Evolutionary conservation across 139 green algal genomes (phyloP), one percentile per base, ranked within the genome.

Genomic region (Chlamydomonas eustigma): DNA sequence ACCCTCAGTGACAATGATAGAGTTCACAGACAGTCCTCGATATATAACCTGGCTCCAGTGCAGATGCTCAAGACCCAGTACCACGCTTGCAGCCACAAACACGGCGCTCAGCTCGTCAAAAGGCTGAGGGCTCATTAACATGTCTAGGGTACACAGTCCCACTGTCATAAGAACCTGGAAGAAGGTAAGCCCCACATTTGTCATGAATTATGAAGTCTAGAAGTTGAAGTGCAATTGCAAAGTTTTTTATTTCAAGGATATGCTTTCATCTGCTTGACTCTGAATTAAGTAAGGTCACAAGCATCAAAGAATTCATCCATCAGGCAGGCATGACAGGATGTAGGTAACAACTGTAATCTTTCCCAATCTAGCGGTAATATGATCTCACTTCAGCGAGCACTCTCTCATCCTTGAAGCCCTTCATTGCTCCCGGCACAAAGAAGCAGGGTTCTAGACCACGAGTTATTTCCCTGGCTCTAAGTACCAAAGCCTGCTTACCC

Each of bases 61-160:
- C 33, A 92, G 76, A 78, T 91, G 83, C 75, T 86, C 80, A 73
- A 94, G 84, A 1, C 80, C 88, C 35, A 92, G 67, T 38, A 91
- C 37, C 35, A 88, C 76, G 58, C 50, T 82, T 28, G 86, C 87
- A 22, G 82, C 81, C 18, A 91, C 78, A 74, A 88, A 90, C 12
- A 78, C 63, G 33, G 78, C 80, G 8, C 69, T 78, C 2, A 64
- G 36, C 71, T 89, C 83, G 66, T 90, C 86, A 8, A 90, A 64
- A 1, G 77, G 79, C 8, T 73, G 38, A 0, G 51, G 73, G 12
- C 24, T 35, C 70, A 90, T 69, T 22, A 91, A 83, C 70, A 77
- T 73, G 51, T 83, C 80, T 50, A 92, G 71, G 0, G 83, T 88
- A 81, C 85, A 89, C 65, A 90, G 70, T 2, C 85, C 81, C 33